A percentile compares a stretch with the other conserved stretches of the same genome.
phyloP scores from a whole-genome alignment of 805 yeast species.

The Lachancea meyersii region DNA sequence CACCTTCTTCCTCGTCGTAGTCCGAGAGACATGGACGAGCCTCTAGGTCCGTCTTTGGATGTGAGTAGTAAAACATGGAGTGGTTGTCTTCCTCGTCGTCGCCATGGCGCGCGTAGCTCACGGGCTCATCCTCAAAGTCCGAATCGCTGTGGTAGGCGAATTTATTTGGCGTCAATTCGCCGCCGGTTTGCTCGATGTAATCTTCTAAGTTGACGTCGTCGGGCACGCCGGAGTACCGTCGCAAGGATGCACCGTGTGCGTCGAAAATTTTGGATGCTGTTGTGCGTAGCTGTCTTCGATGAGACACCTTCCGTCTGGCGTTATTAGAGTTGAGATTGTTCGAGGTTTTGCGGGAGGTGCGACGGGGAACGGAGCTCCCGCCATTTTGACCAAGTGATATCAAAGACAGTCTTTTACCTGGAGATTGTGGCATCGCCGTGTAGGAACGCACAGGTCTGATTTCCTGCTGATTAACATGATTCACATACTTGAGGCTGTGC shows the following conservation, averaged over 20 bases:
- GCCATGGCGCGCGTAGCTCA: conserved; percentile 6
- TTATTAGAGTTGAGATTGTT: conserved; percentile 1
- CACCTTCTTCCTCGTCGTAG: conserved; percentile 26
- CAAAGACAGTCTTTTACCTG: conserved; percentile 24
- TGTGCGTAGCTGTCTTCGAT: conserved; percentile 42
- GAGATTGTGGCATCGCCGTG: conserved; percentile 17
- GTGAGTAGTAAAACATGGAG: conserved; percentile 32
- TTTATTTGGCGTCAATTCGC: conserved; percentile 14
- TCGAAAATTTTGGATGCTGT: conserved; percentile 72
- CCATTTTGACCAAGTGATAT: conserved; percentile 15
- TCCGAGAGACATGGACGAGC: conserved; percentile 31
- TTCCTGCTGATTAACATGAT: conserved; percentile 16
- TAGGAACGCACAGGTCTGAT: conserved; percentile 24
- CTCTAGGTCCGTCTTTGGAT: conserved; percentile 21
- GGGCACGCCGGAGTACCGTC: conserved; percentile 67
- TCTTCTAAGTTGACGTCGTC: conserved; percentile 47
- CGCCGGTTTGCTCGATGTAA: conserved; percentile 40
- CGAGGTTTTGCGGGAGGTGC: conserved; percentile 6
- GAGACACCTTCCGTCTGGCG: conserved; percentile 10
- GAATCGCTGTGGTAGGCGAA: conserved; percentile 9
- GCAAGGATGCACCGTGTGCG: conserved; percentile 61
- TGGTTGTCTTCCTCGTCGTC: conserved; percentile 25
- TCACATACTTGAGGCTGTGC: conserved; percentile 12
- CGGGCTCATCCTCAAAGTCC: conserved; percentile 5
- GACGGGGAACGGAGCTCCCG: conserved; percentile 3